Percentiles rank a stretch among this genome's conserved stretches.
Conservation (phyloP, 176 grass and related monocot species). For the Otatea glauca region DNA sequence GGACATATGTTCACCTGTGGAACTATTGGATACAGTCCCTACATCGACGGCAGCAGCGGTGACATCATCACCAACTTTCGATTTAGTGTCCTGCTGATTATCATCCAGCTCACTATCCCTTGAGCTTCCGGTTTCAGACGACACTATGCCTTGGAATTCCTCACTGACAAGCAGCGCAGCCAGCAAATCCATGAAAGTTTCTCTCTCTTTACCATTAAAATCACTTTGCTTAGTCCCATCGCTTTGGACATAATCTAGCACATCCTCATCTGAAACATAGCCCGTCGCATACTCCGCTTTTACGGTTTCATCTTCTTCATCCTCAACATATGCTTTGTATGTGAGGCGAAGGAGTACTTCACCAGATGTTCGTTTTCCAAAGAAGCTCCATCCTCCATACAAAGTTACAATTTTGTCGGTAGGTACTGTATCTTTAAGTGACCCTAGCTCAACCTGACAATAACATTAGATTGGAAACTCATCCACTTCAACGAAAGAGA, state of each 20-base stretch:
- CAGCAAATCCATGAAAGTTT: constrained; percentile 91
- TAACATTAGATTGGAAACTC: constrained; percentile 1
- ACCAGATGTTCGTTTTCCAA: constrained; percentile 62
- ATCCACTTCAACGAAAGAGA: not conserved
- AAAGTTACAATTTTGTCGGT: constrained; percentile 80
- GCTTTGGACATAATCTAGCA: constrained; percentile 55
- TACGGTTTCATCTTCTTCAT: constrained; percentile 78
- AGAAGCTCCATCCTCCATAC: constrained; percentile 68
- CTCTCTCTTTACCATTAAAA: constrained; percentile 62
- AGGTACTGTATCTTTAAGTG: constrained; percentile 92
- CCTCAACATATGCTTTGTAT: constrained; percentile 94
- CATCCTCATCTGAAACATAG: constrained; percentile 69
- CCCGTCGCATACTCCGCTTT: constrained; percentile 37
- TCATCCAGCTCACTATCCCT: constrained; percentile 42
- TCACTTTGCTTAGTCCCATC: constrained; percentile 38
- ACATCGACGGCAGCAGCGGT: not conserved
- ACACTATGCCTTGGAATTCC: constrained; percentile 96
- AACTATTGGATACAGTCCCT: constrained; percentile 47
- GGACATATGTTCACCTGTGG: constrained; percentile 47
- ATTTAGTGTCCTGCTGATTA: constrained; percentile 15
- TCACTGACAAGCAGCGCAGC: constrained; percentile 92
- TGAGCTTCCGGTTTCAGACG: constrained; percentile 59
- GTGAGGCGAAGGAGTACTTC: constrained; percentile 89
- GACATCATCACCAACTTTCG: not conserved
- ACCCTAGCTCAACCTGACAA: constrained; percentile 81